Percentiles rank a stretch among this genome's conserved stretches.
phyloP scores from a whole-genome alignment of 352 stramenopile genomes.

The Phytopythium cucurbitacearum region DNA sequence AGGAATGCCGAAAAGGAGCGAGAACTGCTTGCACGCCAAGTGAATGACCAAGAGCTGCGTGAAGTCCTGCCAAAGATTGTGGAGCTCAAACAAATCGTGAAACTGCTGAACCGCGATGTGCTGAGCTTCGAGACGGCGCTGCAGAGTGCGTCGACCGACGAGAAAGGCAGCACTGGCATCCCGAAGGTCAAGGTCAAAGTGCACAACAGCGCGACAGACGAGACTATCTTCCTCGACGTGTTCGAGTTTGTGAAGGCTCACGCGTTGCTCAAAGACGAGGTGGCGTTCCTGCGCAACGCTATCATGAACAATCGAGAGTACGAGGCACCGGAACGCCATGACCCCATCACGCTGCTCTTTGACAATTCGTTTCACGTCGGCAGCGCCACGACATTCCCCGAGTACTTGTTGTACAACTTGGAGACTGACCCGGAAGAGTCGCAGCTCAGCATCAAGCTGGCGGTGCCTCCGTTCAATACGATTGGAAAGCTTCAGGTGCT shows the following conservation, averaged over 20 bases:
- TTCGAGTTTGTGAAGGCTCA: conserved; percentile 92
- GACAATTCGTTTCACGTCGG: conserved; percentile 91
- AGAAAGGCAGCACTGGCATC: conserved; percentile 41
- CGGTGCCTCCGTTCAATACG: conserved; percentile 90
- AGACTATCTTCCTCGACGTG: conserved; percentile 91
- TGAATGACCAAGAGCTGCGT: conserved; percentile 90
- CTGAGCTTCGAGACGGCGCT: conserved; percentile 91
- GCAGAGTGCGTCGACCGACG: conserved; percentile 51
- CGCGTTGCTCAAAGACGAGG: conserved; percentile 78
- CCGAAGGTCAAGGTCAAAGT: conserved; percentile 91
- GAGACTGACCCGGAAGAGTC: conserved; percentile 89
- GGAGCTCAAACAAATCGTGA: conserved; percentile 90
- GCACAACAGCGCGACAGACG: conserved; percentile 82
- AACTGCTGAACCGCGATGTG: conserved; percentile 86
- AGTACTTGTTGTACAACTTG: conserved; percentile 91
- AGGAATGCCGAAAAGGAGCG: conserved; percentile 50
- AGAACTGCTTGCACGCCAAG: conserved; percentile 62
- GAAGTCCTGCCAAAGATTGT: conserved; percentile 91
- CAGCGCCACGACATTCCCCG: conserved; percentile 89
- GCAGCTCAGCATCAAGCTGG: conserved; percentile 88
- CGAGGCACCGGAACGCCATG: conserved; percentile 74
- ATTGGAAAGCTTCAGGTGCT: conserved; percentile 90
- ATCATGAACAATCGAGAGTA: conserved; percentile 88
- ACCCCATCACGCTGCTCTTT: conserved; percentile 91
- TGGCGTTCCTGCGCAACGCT: conserved; percentile 89